Evolutionary conservation across 768 basidiomycete genomes (phyloP), one percentile per base, ranked within the genome.

Genomic region (Rhodocollybia butyracea): DNA sequence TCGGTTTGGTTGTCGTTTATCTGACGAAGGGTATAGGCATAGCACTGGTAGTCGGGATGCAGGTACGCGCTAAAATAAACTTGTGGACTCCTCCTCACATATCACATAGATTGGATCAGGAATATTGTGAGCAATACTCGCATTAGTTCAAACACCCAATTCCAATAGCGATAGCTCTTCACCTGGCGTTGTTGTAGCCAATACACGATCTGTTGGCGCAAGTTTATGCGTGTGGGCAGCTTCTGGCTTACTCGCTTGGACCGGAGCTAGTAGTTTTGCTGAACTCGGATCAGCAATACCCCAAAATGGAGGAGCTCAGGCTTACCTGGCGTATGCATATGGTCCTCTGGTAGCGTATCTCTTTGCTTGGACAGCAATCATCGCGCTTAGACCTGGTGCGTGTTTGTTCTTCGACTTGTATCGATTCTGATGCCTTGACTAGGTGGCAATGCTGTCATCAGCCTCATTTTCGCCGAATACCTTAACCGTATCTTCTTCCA

Each of bases 341-440:
- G 91, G 89, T 1, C 91, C 91, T 24, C 77, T 92, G 17, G 74
- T 88, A 36, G 92, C 94, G 7, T 99, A 93, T 68, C 79, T 97
- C 10, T 99, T 92, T 71, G 87, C 94, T 15, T 99, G 94, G 93
- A 94, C 93, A 13, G 88, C 92, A 3, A 95, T 95, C 53, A 87
- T 89, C 38, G 89, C 90, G 15, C 72, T 96, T 17, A 94, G 87
- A 65, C 94, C 94, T 64, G 88, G 88, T 88, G 61, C 50, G 71
- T 59, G 2, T n/a, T 15, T 13, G 3, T 53, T 38, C 62, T 50
- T 43, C 26, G 21, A 46, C 30, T 30, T 32, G 39, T 32, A 22
- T 12, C 15, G 17, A 5, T 40, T 27, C 57, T 60, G 5, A 39
- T 41, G 61, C 40, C 26, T 10, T 47, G 13, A 26, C 21, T 58